Evolutionary conservation across 495 filamentous ascomycete species (phyloP), one percentile per base, ranked within the genome.

Genomic region (Aeminium ludgeri): DNA sequence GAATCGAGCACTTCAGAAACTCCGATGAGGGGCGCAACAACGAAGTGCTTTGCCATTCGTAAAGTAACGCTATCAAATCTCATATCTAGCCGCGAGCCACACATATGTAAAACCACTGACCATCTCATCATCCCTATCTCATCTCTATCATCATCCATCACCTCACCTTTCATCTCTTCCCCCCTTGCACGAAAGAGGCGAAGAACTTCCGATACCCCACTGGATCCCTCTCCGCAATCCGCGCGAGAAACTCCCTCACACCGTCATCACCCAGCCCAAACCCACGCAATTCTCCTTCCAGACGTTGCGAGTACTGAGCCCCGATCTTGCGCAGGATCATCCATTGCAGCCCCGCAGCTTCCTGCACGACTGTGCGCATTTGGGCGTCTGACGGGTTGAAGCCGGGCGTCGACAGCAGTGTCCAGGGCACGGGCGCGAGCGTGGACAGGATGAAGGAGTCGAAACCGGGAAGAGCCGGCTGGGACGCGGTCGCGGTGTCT

Each of bases 391-490:
- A 73, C 0, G 82, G 67, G 49, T 76, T 78, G 65, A 96, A 94
- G 11, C 71, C 70, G 2, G 74, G 63, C 10, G 80, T 76, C 10
- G 69, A 70, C 1, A 87, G 71, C 1, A 96, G 74, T 5, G 76
- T 76, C 86, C 89, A 97, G 55, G 80, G 83, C 23, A 87, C 63
- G 0, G 82, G 71, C 13, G 91, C 83, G 61, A 97, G 87, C n/a
- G 78, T 72, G 19, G 74, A 67, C 38, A 94, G 80, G 63, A 91
- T 80, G 61, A 87, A 91, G 30, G 70, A 70, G 45, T 91, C 84
- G 55, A 99, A 96, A n/a, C 89, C 91, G 15, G 84, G 79, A 20
- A 99, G 73, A 23, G 62, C 62, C 2, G 69, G 62, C 13, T 46
- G 45, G 29, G 51, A 39, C 6, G 41, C 20, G 18, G 41, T 51